Evolutionary conservation across 306 rosid species (phyloP).

Genomic region (barrel medic (Medicago truncatula)): MtrunA17r5.0-ANR NC_053049.1:48590001-48590500

Average conservation of each 20-base stretch:
- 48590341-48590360: conserved; percentile 42
- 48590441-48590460: conserved; percentile 53
- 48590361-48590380: conserved; percentile 46
- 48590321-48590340: conserved; percentile 97
- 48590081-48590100: neutral
- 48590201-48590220: no score
- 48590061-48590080: neutral
- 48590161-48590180: neutral
- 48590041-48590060: conserved; percentile 17
- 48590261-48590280: conserved; percentile 36
- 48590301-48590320: conserved; percentile 81
- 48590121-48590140: neutral
- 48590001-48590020: neutral
- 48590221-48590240: neutral
- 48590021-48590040: neutral
- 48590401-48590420: conserved; percentile 55
- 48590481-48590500: conserved; percentile 48
- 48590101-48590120: neutral
- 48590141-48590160: no score
- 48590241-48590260: conserved; percentile 7
- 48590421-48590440: conserved; percentile 67
- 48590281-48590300: conserved; percentile 59
- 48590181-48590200: neutral
- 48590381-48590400: conserved; percentile 34
- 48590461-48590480: conserved; percentile 52